A percentile compares a stretch with the other conserved stretches of the same genome.
Evolutionary conservation across 306 rosid species (phyloP).

Genomic region (Carpinus fangiana): DNA sequence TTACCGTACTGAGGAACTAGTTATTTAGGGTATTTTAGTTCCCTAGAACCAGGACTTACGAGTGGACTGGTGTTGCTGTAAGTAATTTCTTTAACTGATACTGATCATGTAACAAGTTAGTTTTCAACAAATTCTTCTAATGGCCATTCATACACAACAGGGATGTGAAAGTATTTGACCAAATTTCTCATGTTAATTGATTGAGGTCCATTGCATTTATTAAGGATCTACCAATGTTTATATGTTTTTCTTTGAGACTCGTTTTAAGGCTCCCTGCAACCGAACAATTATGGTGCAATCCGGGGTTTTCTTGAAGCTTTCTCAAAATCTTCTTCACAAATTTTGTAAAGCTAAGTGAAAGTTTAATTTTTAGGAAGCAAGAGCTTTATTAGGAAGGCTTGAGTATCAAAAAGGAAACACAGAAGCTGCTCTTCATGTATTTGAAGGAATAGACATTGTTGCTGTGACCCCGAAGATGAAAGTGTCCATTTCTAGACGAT

Average conservation of each 20-base stretch:
- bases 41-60: background rate
- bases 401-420: constrained; percentile 86
- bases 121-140: background rate
- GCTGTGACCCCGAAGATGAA: constrained; percentile 71
- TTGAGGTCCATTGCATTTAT: background rate
- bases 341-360: constrained; percentile 22
- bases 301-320: constrained; percentile 24
- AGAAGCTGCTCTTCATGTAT: constrained; percentile 92
- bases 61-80: background rate
- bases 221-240: background rate
- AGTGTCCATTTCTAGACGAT: constrained; percentile 63
- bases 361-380: constrained; percentile 67
- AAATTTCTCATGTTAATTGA: background rate
- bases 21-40: background rate
- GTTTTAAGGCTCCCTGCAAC: background rate
- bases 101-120: background rate
- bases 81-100: background rate
- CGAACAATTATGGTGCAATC: background rate
- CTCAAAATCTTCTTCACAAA: background rate
- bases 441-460: constrained; percentile 89
- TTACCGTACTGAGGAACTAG: background rate
- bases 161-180: background rate
- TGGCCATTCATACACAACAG: background rate
- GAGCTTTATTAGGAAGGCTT: constrained; percentile 91
- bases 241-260: background rate